Base-by-base conservation (phyloP, 345 rosid species). In the Erucastrum elatum region DNA sequence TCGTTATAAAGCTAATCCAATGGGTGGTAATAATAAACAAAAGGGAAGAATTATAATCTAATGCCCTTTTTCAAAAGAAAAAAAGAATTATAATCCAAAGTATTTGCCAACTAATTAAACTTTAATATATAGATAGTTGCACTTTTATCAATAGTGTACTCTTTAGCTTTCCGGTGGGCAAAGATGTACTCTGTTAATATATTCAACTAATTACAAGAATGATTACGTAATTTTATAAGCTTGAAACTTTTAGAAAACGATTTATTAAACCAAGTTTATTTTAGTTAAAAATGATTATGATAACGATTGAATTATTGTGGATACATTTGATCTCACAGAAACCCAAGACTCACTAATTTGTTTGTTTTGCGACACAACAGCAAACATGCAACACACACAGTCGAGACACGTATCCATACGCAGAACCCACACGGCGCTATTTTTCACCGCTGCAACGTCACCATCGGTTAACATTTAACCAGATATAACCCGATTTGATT, bases 1-100 rank as follows among this genome's bases (percentile, higher is more conserved):
- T 78, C 21, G 46, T 59, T 17, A 25, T 39, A n/a, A 1, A 61
- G 58, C 63, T 61, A 29, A 63, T 7, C 15, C 31, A 29, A 39
- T 71, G 68, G 26, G 72, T 78, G 10, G 8, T 16, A 37, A 13
- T 39, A 53, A 51, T 63, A 39, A 39, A 59, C 17, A 71, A 60
- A 59, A 59, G 26, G 21, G 21, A 21, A 21, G 21, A 1, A 21
- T 21, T 21, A 21, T 21, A 21, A 21, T 21, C 21, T 21, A 21
- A 21, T 21, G 21, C 21, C 21, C 21, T 21, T 21, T 21, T 21
- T 21, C 21, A 21, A 21, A 21, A 21, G 21, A 29, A 29, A 29
- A 8, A 25, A 0, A 34, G 4, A 8, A 33, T 12, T 51, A 6
- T 7, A 3, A 35, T 35, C 16, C 8, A 7, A 41, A 41, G 49